These are phyloP conservation scores for Apiospora aurea DNA, from an alignment of 2,329 filamentous ascomycete genomes.

Conservation along the genomic window DNA sequence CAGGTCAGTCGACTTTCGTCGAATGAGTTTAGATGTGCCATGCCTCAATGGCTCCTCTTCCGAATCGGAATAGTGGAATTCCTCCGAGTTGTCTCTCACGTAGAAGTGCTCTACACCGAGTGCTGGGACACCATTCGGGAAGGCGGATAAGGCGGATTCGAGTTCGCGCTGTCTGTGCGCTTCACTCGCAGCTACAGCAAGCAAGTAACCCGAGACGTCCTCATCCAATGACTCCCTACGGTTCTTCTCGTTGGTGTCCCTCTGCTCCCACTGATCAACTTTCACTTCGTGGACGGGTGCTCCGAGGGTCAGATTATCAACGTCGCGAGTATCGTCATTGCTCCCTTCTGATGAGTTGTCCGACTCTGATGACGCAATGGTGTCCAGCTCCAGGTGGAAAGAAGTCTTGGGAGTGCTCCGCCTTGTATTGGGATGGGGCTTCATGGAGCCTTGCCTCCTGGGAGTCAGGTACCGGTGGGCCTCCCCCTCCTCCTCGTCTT, in stretches of 20 bases:
- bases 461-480: constrained; percentile 46
- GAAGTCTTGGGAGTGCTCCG: constrained; percentile 47
- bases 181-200: constrained; percentile 80
- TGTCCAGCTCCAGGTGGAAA: constrained; percentile 50
- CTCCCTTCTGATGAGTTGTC: constrained; percentile 40
- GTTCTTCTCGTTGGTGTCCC: constrained; percentile 30
- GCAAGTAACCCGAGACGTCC: constrained; percentile 76
- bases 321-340: constrained; percentile 34
- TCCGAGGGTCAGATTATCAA: constrained; percentile 26
- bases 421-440: constrained; percentile 49
- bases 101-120: constrained; percentile 76
- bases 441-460: constrained; percentile 49
- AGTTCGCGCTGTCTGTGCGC: constrained; percentile 78
- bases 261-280: constrained; percentile 26
- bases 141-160: constrained; percentile 78
- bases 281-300: background rate
- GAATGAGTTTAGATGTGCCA: constrained; percentile 47
- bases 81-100: constrained; percentile 69
- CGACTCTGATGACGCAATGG: constrained; percentile 52
- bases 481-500: constrained; percentile 39
- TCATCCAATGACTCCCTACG: constrained; percentile 78
- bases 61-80: constrained; percentile 49
- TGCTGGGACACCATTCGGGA: constrained; percentile 73
- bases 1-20: constrained; percentile 68
- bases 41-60: constrained; percentile 49